phyloP scores from a whole-genome alignment of 805 yeast genomes.

The Nakazawaea wyomingensis region DNA sequence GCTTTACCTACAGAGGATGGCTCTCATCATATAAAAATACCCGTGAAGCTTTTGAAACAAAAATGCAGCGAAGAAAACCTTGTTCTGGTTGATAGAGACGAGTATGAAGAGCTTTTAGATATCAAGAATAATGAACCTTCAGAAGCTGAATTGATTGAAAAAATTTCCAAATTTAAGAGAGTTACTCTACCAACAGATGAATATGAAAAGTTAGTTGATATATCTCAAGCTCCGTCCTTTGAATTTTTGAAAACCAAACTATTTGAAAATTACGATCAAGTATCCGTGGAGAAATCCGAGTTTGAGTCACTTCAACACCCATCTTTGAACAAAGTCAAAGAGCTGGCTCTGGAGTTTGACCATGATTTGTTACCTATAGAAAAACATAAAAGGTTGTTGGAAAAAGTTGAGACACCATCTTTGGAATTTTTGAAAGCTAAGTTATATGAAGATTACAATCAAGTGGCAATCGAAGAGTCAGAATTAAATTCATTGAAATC shows the following conservation, averaged over 20 bases:
- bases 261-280: neutral
- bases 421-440: conserved; percentile 5
- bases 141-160: conserved; percentile 14
- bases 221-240: conserved; percentile 15
- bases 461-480: neutral
- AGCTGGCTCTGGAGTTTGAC: neutral
- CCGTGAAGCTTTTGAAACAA: conserved; percentile 14
- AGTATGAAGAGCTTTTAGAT: conserved; percentile 21
- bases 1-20: conserved; percentile 23
- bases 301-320: neutral
- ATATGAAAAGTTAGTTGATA: conserved; percentile 12
- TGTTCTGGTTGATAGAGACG: conserved; percentile 16
- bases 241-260: conserved; percentile 12
- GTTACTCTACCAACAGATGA: conserved; percentile 15
- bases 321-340: neutral
- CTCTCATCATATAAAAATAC: conserved; percentile 9
- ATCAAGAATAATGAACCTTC: conserved; percentile 17
- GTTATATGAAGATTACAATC: conserved; percentile 4
- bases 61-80: conserved; percentile 16
- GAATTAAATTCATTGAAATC: conserved; percentile 9
- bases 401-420: neutral
- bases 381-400: conserved; percentile 1
- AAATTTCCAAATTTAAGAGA: conserved; percentile 11
- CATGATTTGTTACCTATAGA: conserved; percentile 2
- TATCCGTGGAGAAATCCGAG: neutral